Evolutionary conservation across 768 basidiomycete species (phyloP), one percentile per base, ranked within the genome.

Genomic region (Rhodotorula sphaerocarpa): DNA sequence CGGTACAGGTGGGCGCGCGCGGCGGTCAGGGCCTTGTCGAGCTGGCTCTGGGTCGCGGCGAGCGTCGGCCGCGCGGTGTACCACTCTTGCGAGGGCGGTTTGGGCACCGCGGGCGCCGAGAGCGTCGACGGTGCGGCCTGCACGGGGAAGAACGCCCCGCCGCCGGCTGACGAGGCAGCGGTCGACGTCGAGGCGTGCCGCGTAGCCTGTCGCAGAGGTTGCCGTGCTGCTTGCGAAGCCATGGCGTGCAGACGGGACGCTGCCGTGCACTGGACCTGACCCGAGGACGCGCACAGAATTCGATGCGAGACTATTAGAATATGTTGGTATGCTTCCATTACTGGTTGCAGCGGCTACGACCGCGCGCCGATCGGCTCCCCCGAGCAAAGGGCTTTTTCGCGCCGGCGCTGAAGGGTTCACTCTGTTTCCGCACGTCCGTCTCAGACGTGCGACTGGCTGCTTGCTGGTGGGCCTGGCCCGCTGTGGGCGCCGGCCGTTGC

Each of bases 61-160:
- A 70, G 50, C 10, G 70, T 64, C 9, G 70, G 70, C 3, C 68
- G 53, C 15, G 63, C 70, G 4, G 68, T 71, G 66, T 63, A 71
- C 68, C 68, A 71, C 21, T 62, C 52, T 21, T 50, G 46, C 14
- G 63, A 63, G 2, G 70, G 70, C 23, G 70, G 70, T 39, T 71
- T 71, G 10, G 36, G 36, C 18, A 51, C 51, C 20, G 66, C 50
- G 6, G 55, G 43, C 4, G 18, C 43, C 54, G 41, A 10, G 10
- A 54, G 43, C 28, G 23, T 4, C 27, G 61, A 51, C 5, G 66
- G 55, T 1, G 60, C 28, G 25, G 61, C 39, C 33, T 55, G 45
- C 28, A 59, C 45, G 21, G 69, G 58, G 57, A 61, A 62, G 54
- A 65, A 69, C 39, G 66, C 16, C 23, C 6, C 50, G 27, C n/a